These are phyloP conservation scores for Dactylellina leptospora DNA, from an alignment of 2,329 filamentous ascomycete species.

Conservation along the genomic window DNA sequence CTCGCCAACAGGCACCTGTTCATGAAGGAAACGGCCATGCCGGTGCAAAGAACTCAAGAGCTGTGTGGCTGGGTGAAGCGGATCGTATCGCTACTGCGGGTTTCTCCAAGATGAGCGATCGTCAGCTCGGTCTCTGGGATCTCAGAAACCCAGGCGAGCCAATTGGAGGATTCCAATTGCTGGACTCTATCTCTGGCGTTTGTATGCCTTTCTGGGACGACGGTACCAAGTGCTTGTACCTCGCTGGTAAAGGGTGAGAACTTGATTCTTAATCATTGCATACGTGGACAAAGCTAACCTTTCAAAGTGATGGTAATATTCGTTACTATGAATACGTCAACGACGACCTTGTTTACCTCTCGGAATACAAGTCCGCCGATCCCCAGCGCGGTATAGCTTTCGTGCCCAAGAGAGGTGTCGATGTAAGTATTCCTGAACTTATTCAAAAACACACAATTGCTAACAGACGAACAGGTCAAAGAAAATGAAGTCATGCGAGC, in stretches of 20 bases:
- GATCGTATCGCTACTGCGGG: constrained; percentile 95
- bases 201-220: constrained; percentile 99
- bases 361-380: constrained; percentile 95
- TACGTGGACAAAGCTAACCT: constrained; percentile 51
- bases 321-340: constrained; percentile 98
- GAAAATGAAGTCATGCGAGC: constrained; percentile 96
- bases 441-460: constrained; percentile 23
- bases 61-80: constrained; percentile 90
- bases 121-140: constrained; percentile 95
- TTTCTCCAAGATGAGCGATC: constrained; percentile 98
- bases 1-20: constrained; percentile 85
- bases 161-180: constrained; percentile 85
- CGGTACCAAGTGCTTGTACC: constrained; percentile 90
- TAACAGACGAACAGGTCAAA: constrained; percentile 70
- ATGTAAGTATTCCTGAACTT: constrained; percentile 67
- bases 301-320: constrained; percentile 90
- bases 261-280: constrained; percentile 48
- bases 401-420: constrained; percentile 91
- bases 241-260: constrained; percentile 92
- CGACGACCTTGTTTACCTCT: constrained; percentile 97
- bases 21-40: constrained; percentile 86
- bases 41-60: constrained; percentile 96
- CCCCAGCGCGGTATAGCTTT: constrained; percentile 95
- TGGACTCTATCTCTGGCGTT: constrained; percentile 96
- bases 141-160: constrained; percentile 80